Base-by-base conservation (phyloP, 2,329 filamentous ascomycete species). In the Diatrype stigma region DNA sequence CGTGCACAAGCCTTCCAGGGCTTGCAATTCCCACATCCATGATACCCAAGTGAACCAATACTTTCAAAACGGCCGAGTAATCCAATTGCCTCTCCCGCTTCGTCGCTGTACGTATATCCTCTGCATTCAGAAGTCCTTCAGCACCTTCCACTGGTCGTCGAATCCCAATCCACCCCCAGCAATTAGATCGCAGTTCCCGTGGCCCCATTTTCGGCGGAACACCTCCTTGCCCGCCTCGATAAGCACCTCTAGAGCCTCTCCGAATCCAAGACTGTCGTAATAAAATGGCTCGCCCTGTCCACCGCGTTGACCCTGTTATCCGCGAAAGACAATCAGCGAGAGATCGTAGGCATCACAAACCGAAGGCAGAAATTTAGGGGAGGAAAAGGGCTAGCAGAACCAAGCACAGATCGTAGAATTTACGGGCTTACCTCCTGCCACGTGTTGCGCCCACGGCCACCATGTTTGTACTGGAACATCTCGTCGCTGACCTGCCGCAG, bases 141-240 rank as follows among this genome's bases (percentile, higher is more conserved):
- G 62, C n/a, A 78, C 73, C 49, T 57, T 66, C 75, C 75, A 78
- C 56, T 74, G 73, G 61, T 78, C 74, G 21, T 66, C 66, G n/a
- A 69, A 57, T 50, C 60, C 61, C 49, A 76, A 50, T 0, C 69
- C 70, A 22, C 61, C 67, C 10, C 64, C 66, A 2, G 48, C 56
- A 22, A 73, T 61, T 28, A 75, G 50, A 52, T 77, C 66, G 58
- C 75, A 78, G 45, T 71, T 69, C 10, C 63, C 58, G 53, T 75
- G 71, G 1, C 74, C 74, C 74, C 75, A 77, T 60, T 77, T 77
- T 52, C 70, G 64, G 10, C 63, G 59, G 52, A 65, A 73, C 7
- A 66, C 54, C 30, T 65, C 60, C 46, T 60, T 61, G 5, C 63
- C 69, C 46, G 66, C 60, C 51, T 70, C 63, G 42, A 68, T 72